Evolutionary conservation across 2,329 filamentous ascomycete genomes (phyloP).

Genomic region (Metarhizium humberi): DNA sequence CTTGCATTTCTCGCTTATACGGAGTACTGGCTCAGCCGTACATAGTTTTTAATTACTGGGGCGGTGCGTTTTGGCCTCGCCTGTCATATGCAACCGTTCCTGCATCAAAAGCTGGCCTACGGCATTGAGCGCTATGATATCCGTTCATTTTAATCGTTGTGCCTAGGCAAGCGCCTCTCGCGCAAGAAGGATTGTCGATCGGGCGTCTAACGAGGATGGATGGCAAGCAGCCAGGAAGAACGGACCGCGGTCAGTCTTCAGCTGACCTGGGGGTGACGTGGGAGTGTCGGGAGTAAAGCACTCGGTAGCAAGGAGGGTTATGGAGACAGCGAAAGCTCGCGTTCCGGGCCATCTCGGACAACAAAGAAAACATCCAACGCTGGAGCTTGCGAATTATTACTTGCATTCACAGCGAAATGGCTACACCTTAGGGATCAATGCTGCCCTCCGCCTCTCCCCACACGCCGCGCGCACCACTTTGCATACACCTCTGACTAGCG

Average conservation of each 20-base stretch:
- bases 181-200: neutral
- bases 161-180: neutral
- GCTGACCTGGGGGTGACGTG: neutral
- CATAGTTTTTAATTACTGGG: neutral
- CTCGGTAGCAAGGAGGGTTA: neutral
- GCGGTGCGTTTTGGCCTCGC: slow-evolving; percentile 3
- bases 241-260: neutral
- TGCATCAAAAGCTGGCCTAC: neutral
- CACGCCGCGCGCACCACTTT: neutral
- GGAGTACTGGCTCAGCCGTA: neutral
- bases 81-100: slow-evolving; percentile 4
- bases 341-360: neutral
- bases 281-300: neutral
- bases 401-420: neutral
- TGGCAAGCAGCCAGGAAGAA: neutral
- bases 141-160: neutral
- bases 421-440: neutral
- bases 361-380: neutral
- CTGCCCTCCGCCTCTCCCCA: neutral
- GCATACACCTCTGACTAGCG: neutral
- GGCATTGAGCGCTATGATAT: neutral
- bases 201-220: neutral
- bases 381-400: neutral
- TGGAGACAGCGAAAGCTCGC: neutral
- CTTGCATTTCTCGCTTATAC: slow-evolving; percentile 2